Evolutionary conservation across 345 rosid species (phyloP).

Genomic region (Firmiana major): DNA sequence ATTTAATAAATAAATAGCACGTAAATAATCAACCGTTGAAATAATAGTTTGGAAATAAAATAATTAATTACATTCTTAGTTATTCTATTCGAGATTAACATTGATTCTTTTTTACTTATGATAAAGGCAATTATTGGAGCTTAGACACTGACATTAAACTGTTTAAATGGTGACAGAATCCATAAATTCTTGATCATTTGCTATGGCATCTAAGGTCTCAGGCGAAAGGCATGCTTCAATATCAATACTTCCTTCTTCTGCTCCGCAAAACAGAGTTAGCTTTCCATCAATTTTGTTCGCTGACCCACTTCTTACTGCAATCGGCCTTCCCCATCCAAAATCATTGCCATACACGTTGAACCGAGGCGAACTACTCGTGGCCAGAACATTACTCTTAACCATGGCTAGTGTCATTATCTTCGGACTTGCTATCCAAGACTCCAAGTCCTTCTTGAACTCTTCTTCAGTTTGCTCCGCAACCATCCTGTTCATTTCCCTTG

Average conservation of each 20-base stretch:
- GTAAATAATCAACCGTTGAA: too few relatives aligned
- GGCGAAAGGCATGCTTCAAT: conserved; percentile 22
- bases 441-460: not conserved
- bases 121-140: too few relatives aligned
- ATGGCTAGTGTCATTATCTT: not conserved
- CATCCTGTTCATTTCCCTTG: conserved; percentile 21
- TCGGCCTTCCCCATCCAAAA: conserved; percentile 43
- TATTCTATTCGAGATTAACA: too few relatives aligned
- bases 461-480: conserved; percentile 19
- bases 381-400: not conserved
- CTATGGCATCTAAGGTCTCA: conserved; percentile 15
- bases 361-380: conserved; percentile 34
- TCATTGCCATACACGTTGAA: conserved; percentile 35
- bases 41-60: too few relatives aligned
- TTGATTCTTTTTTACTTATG: too few relatives aligned
- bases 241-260: conserved; percentile 25
- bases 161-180: conserved; percentile 3
- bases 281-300: conserved; percentile 23
- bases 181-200: conserved; percentile 27
- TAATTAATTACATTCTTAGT: too few relatives aligned
- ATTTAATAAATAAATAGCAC: too few relatives aligned
- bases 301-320: conserved; percentile 26
- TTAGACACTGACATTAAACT: not conserved
- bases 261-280: conserved; percentile 23
- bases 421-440: conserved; percentile 21